Conservation (phyloP, 1,139 yeast genomes). For the Suhomyces terraborum region DNA sequence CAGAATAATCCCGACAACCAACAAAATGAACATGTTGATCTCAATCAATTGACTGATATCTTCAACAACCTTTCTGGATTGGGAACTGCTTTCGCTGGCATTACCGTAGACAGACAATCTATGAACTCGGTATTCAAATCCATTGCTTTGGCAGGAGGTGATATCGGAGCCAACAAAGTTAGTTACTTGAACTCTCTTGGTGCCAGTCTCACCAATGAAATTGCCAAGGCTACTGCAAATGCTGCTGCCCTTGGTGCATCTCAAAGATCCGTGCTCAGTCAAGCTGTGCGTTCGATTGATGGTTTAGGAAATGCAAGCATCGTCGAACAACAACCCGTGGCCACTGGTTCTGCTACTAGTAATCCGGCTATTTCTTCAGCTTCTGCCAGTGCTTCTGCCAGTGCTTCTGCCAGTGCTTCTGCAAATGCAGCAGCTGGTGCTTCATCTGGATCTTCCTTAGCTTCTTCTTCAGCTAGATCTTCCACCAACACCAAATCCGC, state of each 20-base stretch:
- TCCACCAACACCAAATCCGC: conserved; percentile 6
- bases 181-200: background rate
- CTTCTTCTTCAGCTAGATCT: conserved; percentile 3
- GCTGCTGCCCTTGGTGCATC: conserved; percentile 1
- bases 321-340: too few species aligned
- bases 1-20: background rate
- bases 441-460: background rate
- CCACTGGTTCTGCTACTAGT: conserved; percentile 1
- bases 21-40: background rate
- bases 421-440: background rate
- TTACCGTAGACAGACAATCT: conserved; percentile 2
- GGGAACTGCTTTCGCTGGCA: background rate
- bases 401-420: background rate
- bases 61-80: background rate
- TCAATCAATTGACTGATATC: background rate
- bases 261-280: background rate
- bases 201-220: background rate
- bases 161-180: conserved; percentile 1
- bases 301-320: background rate
- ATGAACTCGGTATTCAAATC: conserved; percentile 1
- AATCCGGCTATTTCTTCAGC: too few species aligned
- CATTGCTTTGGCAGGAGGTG: conserved; percentile 3
- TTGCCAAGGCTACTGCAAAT: background rate
- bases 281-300: background rate
- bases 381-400: background rate